These are phyloP conservation scores for Kwoniella pini DNA, from an alignment of 768 basidiomycete species.

Conservation along the genomic window DNA sequence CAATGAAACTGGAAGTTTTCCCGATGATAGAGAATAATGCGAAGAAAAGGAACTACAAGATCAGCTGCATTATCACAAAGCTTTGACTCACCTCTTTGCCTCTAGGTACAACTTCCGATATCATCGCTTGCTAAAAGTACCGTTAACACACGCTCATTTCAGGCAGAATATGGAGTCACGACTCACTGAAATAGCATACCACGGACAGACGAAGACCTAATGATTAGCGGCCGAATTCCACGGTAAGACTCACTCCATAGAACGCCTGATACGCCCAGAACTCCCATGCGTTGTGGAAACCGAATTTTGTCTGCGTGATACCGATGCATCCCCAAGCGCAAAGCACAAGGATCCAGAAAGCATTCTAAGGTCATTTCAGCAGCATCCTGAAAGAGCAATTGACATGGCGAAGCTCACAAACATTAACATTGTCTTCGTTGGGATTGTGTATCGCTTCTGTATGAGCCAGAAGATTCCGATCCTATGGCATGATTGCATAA, in stretches of 20 bases:
- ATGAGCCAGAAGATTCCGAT: slow-evolving; percentile 51
- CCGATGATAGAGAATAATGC: slow-evolving; percentile 74
- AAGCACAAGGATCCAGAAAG: slow-evolving; percentile 47
- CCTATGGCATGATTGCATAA: slow-evolving; percentile 7
- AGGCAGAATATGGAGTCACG: slow-evolving; percentile 38
- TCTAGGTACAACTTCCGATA: slow-evolving; percentile 72
- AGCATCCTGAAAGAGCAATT: background rate
- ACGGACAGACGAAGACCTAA: slow-evolving; percentile 70
- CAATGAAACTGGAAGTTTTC: slow-evolving; percentile 48
- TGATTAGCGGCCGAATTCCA: background rate
- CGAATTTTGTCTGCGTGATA: slow-evolving; percentile 71
- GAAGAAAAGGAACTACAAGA: slow-evolving; percentile 66
- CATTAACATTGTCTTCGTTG: slow-evolving; percentile 44
- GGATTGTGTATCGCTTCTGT: slow-evolving; percentile 39
- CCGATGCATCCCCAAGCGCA: slow-evolving; percentile 70
- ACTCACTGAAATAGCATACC: slow-evolving; percentile 70
- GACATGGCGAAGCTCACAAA: slow-evolving; percentile 25
- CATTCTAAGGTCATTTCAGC: slow-evolving; percentile 51
- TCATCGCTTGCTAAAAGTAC: slow-evolving; percentile 50
- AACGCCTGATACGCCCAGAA: slow-evolving; percentile 63
- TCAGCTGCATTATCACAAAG: background rate
- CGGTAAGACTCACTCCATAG: slow-evolving; percentile 14
- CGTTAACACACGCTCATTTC: background rate
- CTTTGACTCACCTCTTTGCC: slow-evolving; percentile 64
- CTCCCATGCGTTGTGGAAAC: slow-evolving; percentile 82